Percentiles rank a stretch among this genome's conserved stretches.
These are phyloP conservation scores for Carex scoparia DNA, from an alignment of 176 grass and related monocot genomes.

Conservation along the genomic window DNA sequence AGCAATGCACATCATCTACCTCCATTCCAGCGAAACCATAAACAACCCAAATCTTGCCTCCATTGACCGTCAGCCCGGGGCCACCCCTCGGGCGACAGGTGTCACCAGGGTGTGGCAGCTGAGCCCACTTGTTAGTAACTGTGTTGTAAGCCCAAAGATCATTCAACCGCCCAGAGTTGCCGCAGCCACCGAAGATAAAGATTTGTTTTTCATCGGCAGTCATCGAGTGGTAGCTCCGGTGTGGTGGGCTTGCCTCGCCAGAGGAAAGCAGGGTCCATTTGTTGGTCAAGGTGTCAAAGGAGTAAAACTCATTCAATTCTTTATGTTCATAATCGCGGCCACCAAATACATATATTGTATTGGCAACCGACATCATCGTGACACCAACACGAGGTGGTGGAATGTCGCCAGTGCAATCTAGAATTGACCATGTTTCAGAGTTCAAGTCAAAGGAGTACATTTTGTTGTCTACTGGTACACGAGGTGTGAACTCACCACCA, in stretches of 20 bases:
- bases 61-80: conserved; percentile 33
- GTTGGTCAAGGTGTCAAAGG: conserved; percentile 48
- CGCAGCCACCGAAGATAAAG: conserved; percentile 79
- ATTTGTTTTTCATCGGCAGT: conserved; percentile 39
- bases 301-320: conserved; percentile 81
- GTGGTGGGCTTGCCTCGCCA: conserved; percentile 42
- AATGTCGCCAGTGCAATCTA: conserved; percentile 44
- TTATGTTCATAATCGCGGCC: conserved; percentile 66
- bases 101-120: conserved; percentile 43
- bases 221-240: conserved; percentile 88
- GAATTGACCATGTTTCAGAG: conserved; percentile 47
- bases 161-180: conserved; percentile 61
- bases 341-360: conserved; percentile 58
- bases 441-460: conserved; percentile 69
- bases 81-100: conserved; percentile 54
- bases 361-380: conserved; percentile 53
- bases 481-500: conserved; percentile 84
- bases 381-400: conserved; percentile 78
- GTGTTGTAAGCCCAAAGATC: conserved; percentile 69
- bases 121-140: conserved; percentile 26
- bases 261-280: conserved; percentile 57
- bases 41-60: conserved; percentile 75
- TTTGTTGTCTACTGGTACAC: conserved; percentile 72
- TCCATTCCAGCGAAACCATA: conserved; percentile 68
- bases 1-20: conserved; percentile 71